phyloP scores from a whole-genome alignment of 495 filamentous ascomycete genomes.

The Neurospora sp. region DNA sequence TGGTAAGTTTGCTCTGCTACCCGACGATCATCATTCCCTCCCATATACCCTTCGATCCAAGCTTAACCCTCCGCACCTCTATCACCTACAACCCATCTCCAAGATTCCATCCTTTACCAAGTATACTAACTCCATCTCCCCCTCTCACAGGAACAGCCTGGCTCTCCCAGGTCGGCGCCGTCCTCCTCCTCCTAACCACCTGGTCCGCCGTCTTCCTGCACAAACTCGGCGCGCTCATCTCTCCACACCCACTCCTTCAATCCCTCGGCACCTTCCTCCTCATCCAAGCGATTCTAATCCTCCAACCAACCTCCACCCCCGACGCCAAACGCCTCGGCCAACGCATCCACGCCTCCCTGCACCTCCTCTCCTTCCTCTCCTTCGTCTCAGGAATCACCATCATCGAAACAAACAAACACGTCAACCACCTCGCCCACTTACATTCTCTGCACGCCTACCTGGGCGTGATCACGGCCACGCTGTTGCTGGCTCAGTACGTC shows the following conservation, averaged over 20 bases:
- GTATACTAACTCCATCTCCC: slow-evolving; percentile 25
- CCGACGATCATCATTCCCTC: background rate
- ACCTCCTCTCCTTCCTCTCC: slow-evolving; percentile 48
- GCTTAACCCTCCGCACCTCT: background rate
- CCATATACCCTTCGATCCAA: background rate
- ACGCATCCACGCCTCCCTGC: slow-evolving; percentile 55
- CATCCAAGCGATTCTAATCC: slow-evolving; percentile 68
- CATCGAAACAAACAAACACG: slow-evolving; percentile 75
- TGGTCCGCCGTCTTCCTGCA: slow-evolving; percentile 63
- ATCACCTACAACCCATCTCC: background rate
- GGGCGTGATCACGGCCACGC: slow-evolving; percentile 63
- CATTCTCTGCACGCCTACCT: slow-evolving; percentile 69
- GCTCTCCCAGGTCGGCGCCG: slow-evolving; percentile 25
- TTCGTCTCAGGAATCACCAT: slow-evolving; percentile 60
- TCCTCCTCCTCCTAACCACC: slow-evolving; percentile 58
- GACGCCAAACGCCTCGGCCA: slow-evolving; percentile 64
- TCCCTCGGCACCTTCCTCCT: slow-evolving; percentile 61
- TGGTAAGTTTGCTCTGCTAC: slow-evolving; percentile 39
- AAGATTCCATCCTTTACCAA: background rate
- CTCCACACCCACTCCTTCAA: slow-evolving; percentile 80
- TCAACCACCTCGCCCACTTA: slow-evolving; percentile 54
- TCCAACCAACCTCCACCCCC: slow-evolving; percentile 77
- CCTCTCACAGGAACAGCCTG: slow-evolving; percentile 31
- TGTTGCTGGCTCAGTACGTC: slow-evolving; percentile 59
- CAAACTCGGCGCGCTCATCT: slow-evolving; percentile 60